Conservation (phyloP, 2,329 filamentous ascomycete genomes). For the Colletotrichum lupini region DNA sequence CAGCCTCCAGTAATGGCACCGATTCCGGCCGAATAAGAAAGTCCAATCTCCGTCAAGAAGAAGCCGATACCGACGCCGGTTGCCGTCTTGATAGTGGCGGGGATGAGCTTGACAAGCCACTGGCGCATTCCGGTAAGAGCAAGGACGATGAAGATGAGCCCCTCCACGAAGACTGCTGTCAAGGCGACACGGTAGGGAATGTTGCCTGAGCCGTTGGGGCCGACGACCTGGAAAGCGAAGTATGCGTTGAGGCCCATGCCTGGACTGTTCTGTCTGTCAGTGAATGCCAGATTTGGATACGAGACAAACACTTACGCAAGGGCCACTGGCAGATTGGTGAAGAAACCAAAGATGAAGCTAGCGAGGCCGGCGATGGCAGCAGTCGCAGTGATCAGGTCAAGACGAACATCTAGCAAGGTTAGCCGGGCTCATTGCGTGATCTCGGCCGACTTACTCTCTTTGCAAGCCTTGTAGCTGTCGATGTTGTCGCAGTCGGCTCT, state of each 20-base stretch:
- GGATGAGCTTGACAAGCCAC: slow-evolving; percentile 76
- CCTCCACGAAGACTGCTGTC: slow-evolving; percentile 73
- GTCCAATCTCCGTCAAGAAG: slow-evolving; percentile 72
- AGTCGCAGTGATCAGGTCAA: slow-evolving; percentile 85
- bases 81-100: slow-evolving; percentile 72
- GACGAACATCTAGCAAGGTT: slow-evolving; percentile 65
- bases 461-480: slow-evolving; percentile 55
- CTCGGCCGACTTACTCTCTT: slow-evolving; percentile 52
- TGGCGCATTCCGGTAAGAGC: slow-evolving; percentile 77
- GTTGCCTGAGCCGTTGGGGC: slow-evolving; percentile 65
- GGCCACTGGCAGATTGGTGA: slow-evolving; percentile 84
- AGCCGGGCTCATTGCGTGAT: slow-evolving; percentile 4
- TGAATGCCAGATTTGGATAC: neutral
- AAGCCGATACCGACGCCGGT: slow-evolving; percentile 74
- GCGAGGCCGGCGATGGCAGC: slow-evolving; percentile 82
- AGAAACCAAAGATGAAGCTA: slow-evolving; percentile 80
- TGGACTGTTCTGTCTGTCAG: slow-evolving; percentile 56
- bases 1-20: slow-evolving; percentile 80
- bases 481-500: slow-evolving; percentile 61
- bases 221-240: slow-evolving; percentile 75
- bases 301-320: slow-evolving; percentile 69
- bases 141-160: slow-evolving; percentile 72
- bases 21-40: slow-evolving; percentile 85
- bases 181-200: slow-evolving; percentile 70
- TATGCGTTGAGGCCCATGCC: slow-evolving; percentile 77